phyloP scores from a whole-genome alignment of 2,329 filamentous ascomycete species.

The Clarireedia homoeocarpa region DNA sequence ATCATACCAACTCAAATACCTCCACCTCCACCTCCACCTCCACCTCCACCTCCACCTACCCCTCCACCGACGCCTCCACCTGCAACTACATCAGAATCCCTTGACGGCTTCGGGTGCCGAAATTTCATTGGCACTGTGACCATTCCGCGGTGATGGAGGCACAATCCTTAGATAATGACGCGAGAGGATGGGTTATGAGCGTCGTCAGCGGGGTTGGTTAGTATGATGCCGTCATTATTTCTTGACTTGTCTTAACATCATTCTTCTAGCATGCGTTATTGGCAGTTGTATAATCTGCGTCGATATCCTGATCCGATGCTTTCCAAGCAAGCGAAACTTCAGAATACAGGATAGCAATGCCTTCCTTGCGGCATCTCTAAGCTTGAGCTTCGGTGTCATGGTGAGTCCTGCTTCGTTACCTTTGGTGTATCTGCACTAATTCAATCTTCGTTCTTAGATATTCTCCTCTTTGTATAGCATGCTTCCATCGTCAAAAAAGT shows the following conservation, averaged over 20 bases:
- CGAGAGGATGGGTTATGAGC: slow-evolving; percentile 88
- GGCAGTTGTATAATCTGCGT: slow-evolving; percentile 83
- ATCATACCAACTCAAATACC: too few species aligned
- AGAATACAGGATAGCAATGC: slow-evolving; percentile 81
- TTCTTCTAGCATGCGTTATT: slow-evolving; percentile 51
- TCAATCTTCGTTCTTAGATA: slow-evolving; percentile 46
- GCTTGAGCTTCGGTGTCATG: slow-evolving; percentile 94
- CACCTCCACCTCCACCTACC: too few species aligned
- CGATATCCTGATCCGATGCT: slow-evolving; percentile 64
- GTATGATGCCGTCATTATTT: slow-evolving; percentile 25
- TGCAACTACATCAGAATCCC: too few species aligned
- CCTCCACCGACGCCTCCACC: too few species aligned
- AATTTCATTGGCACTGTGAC: too few species aligned
- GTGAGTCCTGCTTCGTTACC: slow-evolving; percentile 41
- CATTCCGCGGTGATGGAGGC: slow-evolving; percentile 13
- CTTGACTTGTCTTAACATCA: neutral
- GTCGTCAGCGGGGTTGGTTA: slow-evolving; percentile 68
- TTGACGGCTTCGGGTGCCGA: too few species aligned
- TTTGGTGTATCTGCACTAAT: neutral
- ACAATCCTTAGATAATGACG: slow-evolving; percentile 60
- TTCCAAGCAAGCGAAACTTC: slow-evolving; percentile 71
- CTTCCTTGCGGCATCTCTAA: slow-evolving; percentile 82
- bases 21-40: too few species aligned
- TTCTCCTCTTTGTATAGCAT: slow-evolving; percentile 91
- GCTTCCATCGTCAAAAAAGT: slow-evolving; percentile 77